Evolutionary conservation across 805 yeast genomes (phyloP).

Genomic region (Ogataea nonfermentans): DNA sequence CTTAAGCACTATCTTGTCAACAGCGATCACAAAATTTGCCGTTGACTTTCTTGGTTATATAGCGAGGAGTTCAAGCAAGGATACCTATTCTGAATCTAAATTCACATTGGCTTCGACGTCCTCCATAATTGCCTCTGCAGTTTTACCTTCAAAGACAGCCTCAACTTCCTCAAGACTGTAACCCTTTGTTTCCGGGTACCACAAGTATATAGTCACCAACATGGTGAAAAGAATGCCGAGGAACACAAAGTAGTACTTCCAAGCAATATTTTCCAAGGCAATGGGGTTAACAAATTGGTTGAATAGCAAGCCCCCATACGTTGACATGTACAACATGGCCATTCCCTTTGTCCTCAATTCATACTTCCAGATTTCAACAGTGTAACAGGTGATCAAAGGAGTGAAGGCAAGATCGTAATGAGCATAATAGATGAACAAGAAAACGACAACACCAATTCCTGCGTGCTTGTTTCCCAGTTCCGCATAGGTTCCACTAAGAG

Average conservation of each 20-base stretch:
- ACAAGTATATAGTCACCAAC: slow-evolving; percentile 30
- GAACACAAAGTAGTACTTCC: slow-evolving; percentile 37
- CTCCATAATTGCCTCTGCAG: no score
- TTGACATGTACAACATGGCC: slow-evolving; percentile 34
- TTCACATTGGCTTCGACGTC: no score
- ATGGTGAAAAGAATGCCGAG: neutral
- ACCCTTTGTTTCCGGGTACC: slow-evolving; percentile 62
- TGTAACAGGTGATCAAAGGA: slow-evolving; percentile 44
- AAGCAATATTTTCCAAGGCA: slow-evolving; percentile 51
- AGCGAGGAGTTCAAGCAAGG: no score
- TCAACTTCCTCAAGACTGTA: slow-evolving; percentile 59
- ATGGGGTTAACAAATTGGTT: slow-evolving; percentile 37
- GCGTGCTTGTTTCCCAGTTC: neutral
- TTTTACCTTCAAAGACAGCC: slow-evolving; percentile 42
- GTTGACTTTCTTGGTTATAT: no score
- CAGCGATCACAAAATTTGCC: no score
- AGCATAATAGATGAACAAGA: slow-evolving; percentile 31
- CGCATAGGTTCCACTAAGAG: slow-evolving; percentile 38
- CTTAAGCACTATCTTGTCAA: no score
- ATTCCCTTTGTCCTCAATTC: slow-evolving; percentile 60
- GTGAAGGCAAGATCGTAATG: slow-evolving; percentile 43
- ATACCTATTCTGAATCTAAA: no score
- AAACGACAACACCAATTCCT: slow-evolving; percentile 17
- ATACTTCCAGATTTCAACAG: slow-evolving; percentile 49
- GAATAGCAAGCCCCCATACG: slow-evolving; percentile 15